Evolutionary conservation across 441 rosid species (phyloP).

Genomic region (Populus tomentosa): DNA sequence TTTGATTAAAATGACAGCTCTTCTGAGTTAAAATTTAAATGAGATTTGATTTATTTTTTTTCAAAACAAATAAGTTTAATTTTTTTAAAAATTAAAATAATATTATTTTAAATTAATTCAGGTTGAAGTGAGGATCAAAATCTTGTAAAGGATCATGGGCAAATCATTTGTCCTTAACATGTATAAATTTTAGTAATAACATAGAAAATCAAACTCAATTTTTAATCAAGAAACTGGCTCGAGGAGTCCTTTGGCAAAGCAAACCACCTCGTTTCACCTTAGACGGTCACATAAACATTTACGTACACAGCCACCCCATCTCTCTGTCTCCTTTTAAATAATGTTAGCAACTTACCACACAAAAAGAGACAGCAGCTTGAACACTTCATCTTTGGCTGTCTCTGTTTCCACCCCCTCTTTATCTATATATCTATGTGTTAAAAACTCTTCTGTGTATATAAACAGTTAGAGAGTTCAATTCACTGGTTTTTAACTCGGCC

Average conservation of each 20-base stretch:
- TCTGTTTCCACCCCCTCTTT: conserved; percentile 2
- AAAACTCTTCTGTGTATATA: background rate
- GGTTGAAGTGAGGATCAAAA: too few relatives aligned
- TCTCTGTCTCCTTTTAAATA: conserved; percentile 7
- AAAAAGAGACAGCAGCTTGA: conserved; percentile 4
- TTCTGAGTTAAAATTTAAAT: too few relatives aligned
- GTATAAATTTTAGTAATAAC: background rate
- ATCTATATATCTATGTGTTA: background rate
- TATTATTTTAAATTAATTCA: too few relatives aligned
- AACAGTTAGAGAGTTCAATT: background rate
- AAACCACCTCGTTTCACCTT: background rate
- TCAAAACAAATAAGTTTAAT: too few relatives aligned
- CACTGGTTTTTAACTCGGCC: background rate
- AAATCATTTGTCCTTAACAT: too few relatives aligned
- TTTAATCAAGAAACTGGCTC: background rate
- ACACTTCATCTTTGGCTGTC: background rate
- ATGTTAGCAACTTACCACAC: conserved; percentile 6
- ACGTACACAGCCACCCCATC: background rate
- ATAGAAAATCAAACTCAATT: background rate
- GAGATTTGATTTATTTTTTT: too few relatives aligned
- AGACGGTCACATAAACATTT: background rate
- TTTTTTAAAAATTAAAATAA: too few relatives aligned
- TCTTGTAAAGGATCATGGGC: too few relatives aligned
- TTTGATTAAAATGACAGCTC: too few relatives aligned
- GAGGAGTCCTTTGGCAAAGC: background rate